A percentile compares a stretch with the other conserved stretches of the same genome.
Evolutionary conservation across 164 flowering plant species (phyloP).

Genomic region (Akebia trifoliata): DNA sequence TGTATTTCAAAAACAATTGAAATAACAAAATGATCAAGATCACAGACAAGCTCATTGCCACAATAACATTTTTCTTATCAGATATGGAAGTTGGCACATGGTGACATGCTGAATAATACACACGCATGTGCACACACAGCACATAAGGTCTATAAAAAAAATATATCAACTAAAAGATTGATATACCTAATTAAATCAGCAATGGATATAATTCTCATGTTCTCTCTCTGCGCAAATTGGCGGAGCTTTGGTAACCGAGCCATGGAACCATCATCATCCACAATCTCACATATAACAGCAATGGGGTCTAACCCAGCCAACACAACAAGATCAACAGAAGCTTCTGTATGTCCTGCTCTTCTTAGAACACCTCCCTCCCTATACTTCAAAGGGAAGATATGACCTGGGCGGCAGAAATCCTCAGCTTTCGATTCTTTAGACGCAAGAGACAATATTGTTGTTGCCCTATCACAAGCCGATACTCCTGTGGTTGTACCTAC

Average conservation of each 20-base stretch:
- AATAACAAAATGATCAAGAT: neutral
- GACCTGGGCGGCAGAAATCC: constrained; percentile 97
- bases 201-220: constrained; percentile 75
- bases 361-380: constrained; percentile 96
- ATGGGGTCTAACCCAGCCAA: constrained; percentile 88
- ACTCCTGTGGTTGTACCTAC: constrained; percentile 94
- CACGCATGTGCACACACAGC: too few species aligned
- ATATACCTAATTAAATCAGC: constrained; percentile 88
- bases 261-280: constrained; percentile 98
- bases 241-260: constrained; percentile 87
- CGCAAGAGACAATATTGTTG: constrained; percentile 73
- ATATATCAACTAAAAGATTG: neutral
- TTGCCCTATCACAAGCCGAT: constrained; percentile 87
- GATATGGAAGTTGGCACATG: too few species aligned
- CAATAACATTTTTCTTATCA: too few species aligned
- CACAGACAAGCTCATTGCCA: too few species aligned
- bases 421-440: constrained; percentile 71
- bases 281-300: constrained; percentile 81
- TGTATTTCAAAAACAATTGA: neutral
- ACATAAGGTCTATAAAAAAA: neutral
- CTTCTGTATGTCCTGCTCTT: constrained; percentile 99
- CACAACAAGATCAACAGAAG: constrained; percentile 84
- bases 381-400: constrained; percentile 88
- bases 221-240: constrained; percentile 62
- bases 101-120: too few species aligned